These are phyloP conservation scores for Cyberlindnera amylophila DNA, from an alignment of 805 yeast species.

Conservation along the genomic window DNA sequence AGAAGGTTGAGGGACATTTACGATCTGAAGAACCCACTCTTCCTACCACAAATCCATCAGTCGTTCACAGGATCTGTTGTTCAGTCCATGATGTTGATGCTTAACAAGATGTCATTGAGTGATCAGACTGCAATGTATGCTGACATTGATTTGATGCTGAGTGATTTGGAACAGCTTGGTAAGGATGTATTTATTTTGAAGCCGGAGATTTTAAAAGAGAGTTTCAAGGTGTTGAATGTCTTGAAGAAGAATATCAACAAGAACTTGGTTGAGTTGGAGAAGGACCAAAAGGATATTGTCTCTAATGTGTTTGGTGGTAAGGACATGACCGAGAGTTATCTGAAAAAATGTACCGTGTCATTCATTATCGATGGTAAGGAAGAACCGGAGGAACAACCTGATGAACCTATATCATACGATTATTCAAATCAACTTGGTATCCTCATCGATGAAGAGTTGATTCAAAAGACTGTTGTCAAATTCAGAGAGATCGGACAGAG, in stretches of 20 bases:
- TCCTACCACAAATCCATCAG: constrained; percentile 32
- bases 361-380: constrained; percentile 24
- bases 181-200: constrained; percentile 24
- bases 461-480: constrained; percentile 14
- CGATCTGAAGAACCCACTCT: constrained; percentile 25
- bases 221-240: constrained; percentile 27
- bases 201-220: constrained; percentile 28
- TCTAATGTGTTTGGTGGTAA: constrained; percentile 31
- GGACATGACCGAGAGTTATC: constrained; percentile 28
- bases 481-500: constrained; percentile 13
- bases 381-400: constrained; percentile 9
- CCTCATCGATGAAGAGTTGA: constrained; percentile 15
- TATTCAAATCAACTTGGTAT: constrained; percentile 23
- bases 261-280: constrained; percentile 24
- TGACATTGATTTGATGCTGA: constrained; percentile 28
- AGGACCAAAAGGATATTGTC: constrained; percentile 29
- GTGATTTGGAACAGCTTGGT: constrained; percentile 24
- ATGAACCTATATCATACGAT: constrained; percentile 14
- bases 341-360: constrained; percentile 28
- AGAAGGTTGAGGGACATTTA: constrained; percentile 23
- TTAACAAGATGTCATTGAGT: constrained; percentile 19
- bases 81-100: constrained; percentile 30
- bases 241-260: constrained; percentile 25
- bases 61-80: constrained; percentile 31
- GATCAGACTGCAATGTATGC: constrained; percentile 23